Conservation (phyloP, 2,329 filamentous ascomycete genomes). For the Paracamarosporium sp. region DNA sequence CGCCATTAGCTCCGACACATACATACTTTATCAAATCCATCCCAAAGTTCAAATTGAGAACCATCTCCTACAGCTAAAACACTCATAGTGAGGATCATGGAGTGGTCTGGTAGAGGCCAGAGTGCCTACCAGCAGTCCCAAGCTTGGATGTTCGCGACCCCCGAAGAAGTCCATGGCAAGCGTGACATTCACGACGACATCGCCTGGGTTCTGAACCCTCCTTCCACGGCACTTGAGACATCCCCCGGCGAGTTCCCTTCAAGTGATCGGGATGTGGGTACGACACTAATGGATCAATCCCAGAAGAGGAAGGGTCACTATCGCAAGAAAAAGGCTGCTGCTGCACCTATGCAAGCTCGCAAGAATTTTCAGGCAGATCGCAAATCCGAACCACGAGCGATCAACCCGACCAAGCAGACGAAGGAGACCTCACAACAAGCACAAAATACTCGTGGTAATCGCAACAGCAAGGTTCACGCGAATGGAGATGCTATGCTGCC, state of each 20-base stretch:
- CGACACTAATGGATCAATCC: background rate
- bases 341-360: background rate
- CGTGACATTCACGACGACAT: background rate
- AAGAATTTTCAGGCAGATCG: background rate
- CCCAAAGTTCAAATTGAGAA: too few species aligned
- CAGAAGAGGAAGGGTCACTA: background rate
- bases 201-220: background rate
- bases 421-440: background rate
- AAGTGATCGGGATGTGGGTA: background rate
- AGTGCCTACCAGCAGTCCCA: background rate
- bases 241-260: background rate
- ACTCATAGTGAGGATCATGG: background rate
- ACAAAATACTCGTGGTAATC: background rate
- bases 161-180: background rate
- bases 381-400: background rate
- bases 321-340: background rate
- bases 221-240: background rate
- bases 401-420: background rate
- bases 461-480: background rate
- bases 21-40: too few species aligned
- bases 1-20: too few species aligned
- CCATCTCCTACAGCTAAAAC: background rate
- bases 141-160: conserved; percentile 3
- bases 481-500: background rate
- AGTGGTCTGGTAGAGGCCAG: background rate